phyloP scores from a whole-genome alignment of 768 basidiomycete genomes.

The Pseudohyphozyma bogoriensis region DNA sequence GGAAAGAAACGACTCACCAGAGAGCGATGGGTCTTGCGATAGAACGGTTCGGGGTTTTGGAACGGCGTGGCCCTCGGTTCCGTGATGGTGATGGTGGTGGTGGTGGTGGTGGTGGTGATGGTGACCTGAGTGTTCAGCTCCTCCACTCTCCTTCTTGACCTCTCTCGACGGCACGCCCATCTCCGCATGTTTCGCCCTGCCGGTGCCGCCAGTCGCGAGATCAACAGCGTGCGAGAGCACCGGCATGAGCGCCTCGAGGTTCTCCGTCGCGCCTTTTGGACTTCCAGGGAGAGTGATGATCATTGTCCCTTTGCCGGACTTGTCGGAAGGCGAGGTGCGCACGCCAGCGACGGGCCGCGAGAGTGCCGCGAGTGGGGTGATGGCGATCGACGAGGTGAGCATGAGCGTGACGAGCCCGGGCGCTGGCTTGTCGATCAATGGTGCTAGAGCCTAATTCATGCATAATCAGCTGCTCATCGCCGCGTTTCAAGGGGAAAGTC shows the following conservation, averaged over 20 bases:
- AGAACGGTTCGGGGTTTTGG: slow-evolving; percentile 53
- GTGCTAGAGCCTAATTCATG: slow-evolving; percentile 36
- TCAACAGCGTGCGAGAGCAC: slow-evolving; percentile 63
- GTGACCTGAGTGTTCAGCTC: not conserved
- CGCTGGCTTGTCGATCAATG: slow-evolving; percentile 35
- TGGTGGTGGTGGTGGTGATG: not conserved
- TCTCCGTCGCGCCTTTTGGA: slow-evolving; percentile 73
- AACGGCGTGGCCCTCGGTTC: slow-evolving; percentile 38
- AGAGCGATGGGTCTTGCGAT: slow-evolving; percentile 56
- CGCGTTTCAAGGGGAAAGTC: not conserved
- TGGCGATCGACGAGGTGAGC: slow-evolving; percentile 54
- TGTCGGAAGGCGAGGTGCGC: not conserved
- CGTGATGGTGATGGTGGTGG: slow-evolving; percentile 34
- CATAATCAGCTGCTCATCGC: not conserved
- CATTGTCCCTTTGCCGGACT: slow-evolving; percentile 46
- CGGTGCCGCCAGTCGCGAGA: slow-evolving; percentile 41
- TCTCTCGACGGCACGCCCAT: slow-evolving; percentile 3
- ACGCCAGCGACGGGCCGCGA: slow-evolving; percentile 70
- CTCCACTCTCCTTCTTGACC: not conserved
- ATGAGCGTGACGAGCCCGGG: slow-evolving; percentile 68
- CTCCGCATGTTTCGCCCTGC: slow-evolving; percentile 8
- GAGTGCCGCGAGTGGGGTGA: slow-evolving; percentile 70
- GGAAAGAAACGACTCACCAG: slow-evolving; percentile 26
- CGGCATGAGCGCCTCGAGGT: slow-evolving; percentile 53
- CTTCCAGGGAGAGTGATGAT: slow-evolving; percentile 76